Evolutionary conservation across 345 rosid genomes (phyloP).

Genomic region (Linum tenue): DNA sequence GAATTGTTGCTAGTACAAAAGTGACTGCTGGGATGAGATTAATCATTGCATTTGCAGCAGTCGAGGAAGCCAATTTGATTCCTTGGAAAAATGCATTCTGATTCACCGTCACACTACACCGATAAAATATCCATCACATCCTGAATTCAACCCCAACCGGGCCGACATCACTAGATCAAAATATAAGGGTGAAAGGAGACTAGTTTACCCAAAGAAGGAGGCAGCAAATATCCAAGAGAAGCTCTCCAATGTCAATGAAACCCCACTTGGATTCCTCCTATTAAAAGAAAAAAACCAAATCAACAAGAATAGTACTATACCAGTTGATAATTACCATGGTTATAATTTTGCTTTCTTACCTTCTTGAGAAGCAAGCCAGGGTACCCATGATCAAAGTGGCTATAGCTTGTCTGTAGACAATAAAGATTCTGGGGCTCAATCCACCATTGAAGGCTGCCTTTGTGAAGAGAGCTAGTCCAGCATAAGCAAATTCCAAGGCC

Average conservation of each 20-base stretch:
- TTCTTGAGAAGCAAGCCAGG: conserved; percentile 23
- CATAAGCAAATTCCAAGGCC: conserved; percentile 23
- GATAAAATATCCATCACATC: background rate
- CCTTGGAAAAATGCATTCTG: conserved; percentile 36
- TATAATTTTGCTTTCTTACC: conserved; percentile 5
- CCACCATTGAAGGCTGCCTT: conserved; percentile 26
- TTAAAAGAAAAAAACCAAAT: background rate
- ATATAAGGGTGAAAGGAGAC: background rate
- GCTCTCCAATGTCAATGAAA: conserved; percentile 27
- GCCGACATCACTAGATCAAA: background rate
- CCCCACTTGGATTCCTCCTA: conserved; percentile 19
- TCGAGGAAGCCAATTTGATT: conserved; percentile 33
- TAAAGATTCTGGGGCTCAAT: conserved; percentile 24
- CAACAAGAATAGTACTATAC: background rate
- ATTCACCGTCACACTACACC: conserved; percentile 28
- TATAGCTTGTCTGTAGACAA: conserved; percentile 27
- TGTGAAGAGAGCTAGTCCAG: conserved; percentile 26
- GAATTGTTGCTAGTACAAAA: conserved; percentile 24
- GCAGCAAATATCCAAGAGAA: conserved; percentile 28
- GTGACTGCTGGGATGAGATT: conserved; percentile 40
- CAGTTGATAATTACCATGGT: background rate
- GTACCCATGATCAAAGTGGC: conserved; percentile 31
- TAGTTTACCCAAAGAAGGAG: conserved; percentile 33
- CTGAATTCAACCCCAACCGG: background rate
- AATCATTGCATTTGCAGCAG: conserved; percentile 31